Evolutionary conservation across 2,329 filamentous ascomycete genomes (phyloP).

Genomic region (Aureobasidium pullulans): DNA sequence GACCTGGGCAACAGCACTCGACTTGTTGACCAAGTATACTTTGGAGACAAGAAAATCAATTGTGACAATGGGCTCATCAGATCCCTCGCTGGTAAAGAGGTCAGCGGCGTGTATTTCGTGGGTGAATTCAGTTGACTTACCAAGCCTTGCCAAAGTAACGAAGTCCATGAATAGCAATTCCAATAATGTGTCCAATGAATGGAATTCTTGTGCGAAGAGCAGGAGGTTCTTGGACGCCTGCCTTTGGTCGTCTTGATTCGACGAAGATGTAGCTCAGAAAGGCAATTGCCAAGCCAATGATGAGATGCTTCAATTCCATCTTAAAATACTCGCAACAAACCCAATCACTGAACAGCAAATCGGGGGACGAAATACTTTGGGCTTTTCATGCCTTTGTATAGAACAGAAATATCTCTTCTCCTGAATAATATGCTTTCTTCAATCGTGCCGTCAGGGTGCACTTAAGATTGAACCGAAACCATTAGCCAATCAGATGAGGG

Average conservation of each 20-base stretch:
- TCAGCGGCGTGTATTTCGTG: too few species aligned
- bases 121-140: neutral
- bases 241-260: neutral
- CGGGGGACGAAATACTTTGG: neutral
- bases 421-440: neutral
- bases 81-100: neutral
- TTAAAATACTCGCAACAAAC: neutral
- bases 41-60: neutral
- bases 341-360: neutral
- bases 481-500: neutral
- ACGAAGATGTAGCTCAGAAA: conserved; percentile 1
- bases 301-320: conserved; percentile 4
- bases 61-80: neutral
- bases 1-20: conserved; percentile 30
- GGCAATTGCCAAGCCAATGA: conserved; percentile 1
- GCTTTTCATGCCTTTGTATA: neutral
- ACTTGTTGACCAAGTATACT: conserved; percentile 7
- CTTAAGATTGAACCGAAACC: neutral
- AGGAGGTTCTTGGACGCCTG: conserved; percentile 1
- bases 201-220: neutral
- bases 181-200: conserved; percentile 6
- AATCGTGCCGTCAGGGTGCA: neutral
- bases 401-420: neutral
- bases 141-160: neutral
- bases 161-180: neutral